Evolutionary conservation across 2,329 filamentous ascomycete genomes (phyloP).

Genomic region (Colletotrichum theobromicola): DNA sequence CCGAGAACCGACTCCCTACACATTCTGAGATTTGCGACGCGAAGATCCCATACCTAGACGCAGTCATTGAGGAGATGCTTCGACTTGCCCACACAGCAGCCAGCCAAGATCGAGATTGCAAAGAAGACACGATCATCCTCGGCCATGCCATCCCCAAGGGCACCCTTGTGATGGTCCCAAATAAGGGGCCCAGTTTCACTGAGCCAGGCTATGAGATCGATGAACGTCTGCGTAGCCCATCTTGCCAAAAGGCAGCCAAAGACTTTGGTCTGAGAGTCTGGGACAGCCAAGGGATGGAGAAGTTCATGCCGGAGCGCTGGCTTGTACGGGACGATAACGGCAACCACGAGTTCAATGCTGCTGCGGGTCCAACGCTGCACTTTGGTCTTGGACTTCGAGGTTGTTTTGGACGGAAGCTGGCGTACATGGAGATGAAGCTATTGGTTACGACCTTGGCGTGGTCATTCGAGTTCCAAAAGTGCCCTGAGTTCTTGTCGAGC

Average conservation of each 20-base stretch:
- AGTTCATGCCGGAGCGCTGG: constrained; percentile 26
- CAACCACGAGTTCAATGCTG: constrained; percentile 24
- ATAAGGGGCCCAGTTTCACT: background rate
- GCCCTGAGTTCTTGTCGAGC: background rate
- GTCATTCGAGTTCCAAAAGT: constrained; percentile 27
- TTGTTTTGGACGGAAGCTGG: constrained; percentile 32
- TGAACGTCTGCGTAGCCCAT: constrained; percentile 21
- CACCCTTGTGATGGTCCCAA: constrained; percentile 19
- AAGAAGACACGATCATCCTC: constrained; percentile 27
- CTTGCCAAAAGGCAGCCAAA: background rate
- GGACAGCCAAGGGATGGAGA: constrained; percentile 3
- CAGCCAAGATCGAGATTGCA: constrained; percentile 25
- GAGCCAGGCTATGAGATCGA: background rate
- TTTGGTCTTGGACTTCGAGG: constrained; percentile 28
- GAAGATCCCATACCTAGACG: constrained; percentile 30
- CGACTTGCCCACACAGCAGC: constrained; percentile 26
- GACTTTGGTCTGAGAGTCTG: background rate
- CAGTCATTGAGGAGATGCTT: constrained; percentile 31
- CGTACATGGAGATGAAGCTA: constrained; percentile 32
- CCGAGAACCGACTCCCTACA: constrained; percentile 23
- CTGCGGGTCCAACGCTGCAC: constrained; percentile 26
- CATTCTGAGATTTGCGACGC: constrained; percentile 23
- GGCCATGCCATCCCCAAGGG: constrained; percentile 31
- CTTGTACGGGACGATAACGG: background rate
- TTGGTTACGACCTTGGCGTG: constrained; percentile 28